These are phyloP conservation scores for Ogataea pilisensis DNA, from an alignment of 805 yeast genomes.

Conservation along the genomic window DNA sequence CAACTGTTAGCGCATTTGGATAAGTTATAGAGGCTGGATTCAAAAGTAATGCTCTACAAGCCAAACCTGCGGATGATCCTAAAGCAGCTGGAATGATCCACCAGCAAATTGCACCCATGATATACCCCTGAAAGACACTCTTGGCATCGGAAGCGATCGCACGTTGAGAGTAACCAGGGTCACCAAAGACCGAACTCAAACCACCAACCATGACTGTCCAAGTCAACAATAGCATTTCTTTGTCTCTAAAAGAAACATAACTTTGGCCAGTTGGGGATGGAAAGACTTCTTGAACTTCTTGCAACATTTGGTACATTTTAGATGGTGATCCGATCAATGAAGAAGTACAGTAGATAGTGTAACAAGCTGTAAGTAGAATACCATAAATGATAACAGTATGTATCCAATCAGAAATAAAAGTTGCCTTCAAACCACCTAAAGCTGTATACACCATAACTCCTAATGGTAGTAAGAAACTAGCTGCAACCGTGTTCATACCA, in stretches of 20 bases:
- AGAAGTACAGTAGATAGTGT: constrained; percentile 34
- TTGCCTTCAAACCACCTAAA: constrained; percentile 50
- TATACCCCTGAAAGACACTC: constrained; percentile 33
- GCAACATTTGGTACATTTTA: constrained; percentile 38
- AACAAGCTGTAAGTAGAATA: constrained; percentile 30
- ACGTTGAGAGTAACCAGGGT: constrained; percentile 33
- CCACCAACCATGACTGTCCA: constrained; percentile 55
- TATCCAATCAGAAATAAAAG: constrained; percentile 50
- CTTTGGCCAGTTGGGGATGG: constrained; percentile 31
- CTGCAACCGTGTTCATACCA: constrained; percentile 45
- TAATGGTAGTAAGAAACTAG: constrained; percentile 41
- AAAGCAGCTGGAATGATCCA: constrained; percentile 34
- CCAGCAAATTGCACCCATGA: constrained; percentile 37
- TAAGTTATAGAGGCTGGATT: constrained; percentile 36
- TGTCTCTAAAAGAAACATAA: constrained; percentile 31
- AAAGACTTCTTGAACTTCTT: constrained; percentile 29
- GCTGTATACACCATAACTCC: constrained; percentile 47
- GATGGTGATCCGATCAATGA: constrained; percentile 41
- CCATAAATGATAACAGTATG: constrained; percentile 38
- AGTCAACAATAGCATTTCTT: constrained; percentile 29
- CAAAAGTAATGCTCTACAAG: constrained; percentile 31
- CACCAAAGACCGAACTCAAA: constrained; percentile 32
- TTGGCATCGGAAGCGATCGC: constrained; percentile 37
- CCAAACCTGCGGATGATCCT: constrained; percentile 34
- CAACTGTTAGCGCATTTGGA: constrained; percentile 35